Evolutionary conservation across 2,329 filamentous ascomycete genomes (phyloP), one percentile per base, ranked within the genome.

Genomic region (Metarhizium humberi): DNA sequence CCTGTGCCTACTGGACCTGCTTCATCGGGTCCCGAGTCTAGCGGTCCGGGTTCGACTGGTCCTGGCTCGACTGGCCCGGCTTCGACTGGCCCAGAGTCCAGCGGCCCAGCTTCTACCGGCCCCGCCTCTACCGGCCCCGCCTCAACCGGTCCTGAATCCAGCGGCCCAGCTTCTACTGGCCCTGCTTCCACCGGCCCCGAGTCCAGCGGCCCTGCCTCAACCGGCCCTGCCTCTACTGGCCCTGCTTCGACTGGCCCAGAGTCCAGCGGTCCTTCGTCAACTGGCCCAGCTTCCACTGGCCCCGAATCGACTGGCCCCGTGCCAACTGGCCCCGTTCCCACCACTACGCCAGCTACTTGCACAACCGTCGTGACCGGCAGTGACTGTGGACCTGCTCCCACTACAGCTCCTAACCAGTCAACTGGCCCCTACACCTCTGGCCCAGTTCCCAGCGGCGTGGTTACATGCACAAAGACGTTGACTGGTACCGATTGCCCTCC

Each of bases 61-160:
- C 42, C 40, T 6, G 40, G 6, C 40, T 16, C 42, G 11, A 18
- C 42, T 6, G 42, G 6, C 10, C 42, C 42, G 0, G 42, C 3
- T 45, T 20, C 42, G 6, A 18, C 42, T 20, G 42, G 42, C 1
- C 42, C 42, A 3, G 42, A 6, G 7, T 20, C 42, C 1, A 18
- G 16, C 16, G 42, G 42, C 3, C 42, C 42, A 25, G 42, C 16
- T 4, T 20, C n/a, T 1, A 18, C 42, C 1, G 42, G 16, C 18
- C 42, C 42, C 25, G 42, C n/a, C 7, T 8, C 42, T 4, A 18
- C 42, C 11, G 42, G 42, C 2, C 42, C 42, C 11, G 42, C 42
- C 4, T 20, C 42, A 1, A 18, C 42, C 1, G 20, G 20, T 1
- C 20, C 20, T 1, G 3, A 3, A 1, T 25, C 20, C 3, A 25